Base-by-base conservation (phyloP, 306 rosid species). In the Elaeagnus macrophylla region DNA sequence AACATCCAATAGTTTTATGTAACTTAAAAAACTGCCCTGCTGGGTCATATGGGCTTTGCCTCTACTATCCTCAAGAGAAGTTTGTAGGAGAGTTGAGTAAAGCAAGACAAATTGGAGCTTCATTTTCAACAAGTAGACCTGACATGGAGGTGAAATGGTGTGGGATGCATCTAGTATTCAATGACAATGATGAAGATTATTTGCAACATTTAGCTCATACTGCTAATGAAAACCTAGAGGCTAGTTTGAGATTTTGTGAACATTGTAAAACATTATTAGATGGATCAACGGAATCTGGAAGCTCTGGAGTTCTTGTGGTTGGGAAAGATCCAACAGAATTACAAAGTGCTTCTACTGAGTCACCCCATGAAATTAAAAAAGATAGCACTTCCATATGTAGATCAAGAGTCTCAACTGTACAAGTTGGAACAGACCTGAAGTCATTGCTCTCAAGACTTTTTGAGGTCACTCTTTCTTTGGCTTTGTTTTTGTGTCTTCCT, bases 401-500 rank as follows among this genome's bases (percentile, higher is more conserved):
- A 20, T 13, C 36, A 50, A 50, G 6, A 7, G 37, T 17, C 4
- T 39, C 39, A 10, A 1, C 14, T 20, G 13, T 51, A 10, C 25
- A 32, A 10, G 9, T 32, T 1, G 35, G 56, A 51, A 51, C 9
- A 9, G 56, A 32, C 10, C 6, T 51, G 19, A 0, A 11, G 9
- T 9, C 38, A 25, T 10, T 20, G 56, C 56, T 51, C 7, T 51
- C 56, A 51, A 51, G 56, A 12, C 56, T 51, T 25, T 25, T 51
- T 51, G 7, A 51, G 56, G 39, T 51, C 39, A 32, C 3, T 49
- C 12, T 10, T 17, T 6, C 10, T 35, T 49, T 35, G 25, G n/a
- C 12, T 50, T 50, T 20, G 18, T 1, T 50, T 10, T 51, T 10
- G 7, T 12, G 35, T 25, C 7, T 10, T 12, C 20, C 1, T 25